Percentiles rank a stretch among this genome's conserved stretches.
These are phyloP conservation scores for Haplosporangium sp. DNA, from an alignment of 371 early-diverging fungal genomes.

Conservation along the genomic window DNA sequence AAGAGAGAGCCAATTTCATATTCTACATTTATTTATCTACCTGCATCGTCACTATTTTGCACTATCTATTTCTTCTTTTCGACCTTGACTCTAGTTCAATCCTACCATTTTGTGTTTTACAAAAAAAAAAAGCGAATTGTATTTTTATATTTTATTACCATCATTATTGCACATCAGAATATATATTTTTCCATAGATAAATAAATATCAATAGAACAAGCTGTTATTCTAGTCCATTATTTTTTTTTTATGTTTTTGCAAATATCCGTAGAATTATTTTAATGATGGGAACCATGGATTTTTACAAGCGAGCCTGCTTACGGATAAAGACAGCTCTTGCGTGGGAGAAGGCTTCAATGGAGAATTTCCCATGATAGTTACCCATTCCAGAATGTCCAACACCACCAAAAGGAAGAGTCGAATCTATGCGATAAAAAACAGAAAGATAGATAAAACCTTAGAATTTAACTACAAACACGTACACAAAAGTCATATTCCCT, in stretches of 20 bases:
- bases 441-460: not conserved
- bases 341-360: constrained; percentile 81
- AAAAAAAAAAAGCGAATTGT: constrained; percentile 7
- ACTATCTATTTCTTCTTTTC: not conserved
- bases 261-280: not conserved
- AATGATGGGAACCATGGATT: not conserved
- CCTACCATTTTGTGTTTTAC: not conserved
- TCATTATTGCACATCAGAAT: not conserved
- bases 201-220: not conserved
- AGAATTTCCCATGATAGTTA: constrained; percentile 80
- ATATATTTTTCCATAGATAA: constrained; percentile 7
- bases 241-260: not conserved
- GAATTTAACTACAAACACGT: not conserved
- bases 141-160: constrained; percentile 13
- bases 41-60: not conserved
- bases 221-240: not conserved
- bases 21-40: not conserved
- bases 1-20: not conserved
- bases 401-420: constrained; percentile 87
- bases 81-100: not conserved
- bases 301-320: constrained; percentile 31
- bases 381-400: constrained; percentile 91
- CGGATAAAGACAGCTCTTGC: constrained; percentile 63
- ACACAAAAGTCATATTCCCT: not conserved
- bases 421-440: constrained; percentile 47